Percentiles rank a stretch among this genome's conserved stretches.
phyloP scores from a whole-genome alignment of 1,139 yeast species.

The Sugiyamaella japonica region DNA sequence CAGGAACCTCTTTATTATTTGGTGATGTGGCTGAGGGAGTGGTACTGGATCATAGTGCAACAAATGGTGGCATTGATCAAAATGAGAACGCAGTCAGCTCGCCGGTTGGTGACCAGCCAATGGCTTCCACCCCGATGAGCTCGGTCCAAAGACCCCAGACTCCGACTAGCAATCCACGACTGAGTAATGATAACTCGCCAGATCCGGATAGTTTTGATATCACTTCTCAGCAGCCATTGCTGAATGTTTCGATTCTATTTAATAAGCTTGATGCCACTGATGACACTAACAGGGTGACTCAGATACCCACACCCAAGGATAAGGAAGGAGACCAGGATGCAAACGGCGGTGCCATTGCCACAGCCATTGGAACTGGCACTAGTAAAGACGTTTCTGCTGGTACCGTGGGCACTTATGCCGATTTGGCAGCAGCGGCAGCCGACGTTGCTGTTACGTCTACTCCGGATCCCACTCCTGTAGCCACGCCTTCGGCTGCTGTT shows the following conservation, averaged over 20 bases:
- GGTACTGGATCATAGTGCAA: neutral
- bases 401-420: neutral
- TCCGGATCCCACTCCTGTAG: constrained; percentile 2
- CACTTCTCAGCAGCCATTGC: neutral
- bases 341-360: too few relatives aligned
- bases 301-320: constrained; percentile 3
- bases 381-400: neutral
- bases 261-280: neutral
- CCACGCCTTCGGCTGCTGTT: neutral
- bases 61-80: neutral
- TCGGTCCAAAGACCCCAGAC: constrained; percentile 3
- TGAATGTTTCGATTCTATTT: constrained; percentile 1
- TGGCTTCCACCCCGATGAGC: neutral
- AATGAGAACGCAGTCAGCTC: neutral
- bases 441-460: constrained; percentile 5
- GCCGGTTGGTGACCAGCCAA: neutral
- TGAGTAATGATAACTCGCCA: neutral
- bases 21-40: constrained; percentile 8
- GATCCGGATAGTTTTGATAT: neutral
- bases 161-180: constrained; percentile 2
- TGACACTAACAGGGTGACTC: constrained; percentile 1
- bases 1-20: constrained; percentile 4
- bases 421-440: constrained; percentile 3
- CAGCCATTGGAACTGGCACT: neutral
- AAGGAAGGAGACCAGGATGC: neutral